Conservation (phyloP, 2,329 filamentous ascomycete genomes). For the Alternaria gaisen region DNA sequence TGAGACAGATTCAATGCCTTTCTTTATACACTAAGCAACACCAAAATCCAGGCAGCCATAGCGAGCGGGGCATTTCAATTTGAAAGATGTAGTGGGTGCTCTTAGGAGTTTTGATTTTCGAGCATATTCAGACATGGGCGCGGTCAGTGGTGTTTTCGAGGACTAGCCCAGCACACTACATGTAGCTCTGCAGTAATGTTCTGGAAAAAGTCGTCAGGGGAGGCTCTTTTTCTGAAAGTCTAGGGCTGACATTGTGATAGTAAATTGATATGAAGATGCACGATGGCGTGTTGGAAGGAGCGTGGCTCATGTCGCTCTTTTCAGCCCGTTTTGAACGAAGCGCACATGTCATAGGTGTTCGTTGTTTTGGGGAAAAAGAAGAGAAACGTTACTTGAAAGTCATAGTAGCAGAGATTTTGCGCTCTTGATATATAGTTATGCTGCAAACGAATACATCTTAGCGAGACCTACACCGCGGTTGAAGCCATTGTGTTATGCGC, state of each 20-base stretch:
- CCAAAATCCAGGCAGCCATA: no score
- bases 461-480: no score
- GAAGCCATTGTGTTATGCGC: no score
- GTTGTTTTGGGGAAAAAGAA: background rate
- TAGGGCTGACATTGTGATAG: background rate
- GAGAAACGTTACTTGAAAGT: background rate
- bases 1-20: no score
- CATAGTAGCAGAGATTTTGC: background rate
- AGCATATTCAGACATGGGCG: no score
- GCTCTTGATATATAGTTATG: background rate
- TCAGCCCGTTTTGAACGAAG: background rate
- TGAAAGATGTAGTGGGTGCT: no score
- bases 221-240: background rate
- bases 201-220: background rate
- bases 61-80: rapidly evolving
- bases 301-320: background rate
- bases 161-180: no score
- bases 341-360: background rate
- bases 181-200: background rate
- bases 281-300: background rate
- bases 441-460: background rate
- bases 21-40: no score
- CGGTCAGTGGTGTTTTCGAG: no score
- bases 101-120: no score
- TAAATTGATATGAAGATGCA: background rate